These are phyloP conservation scores for Beauveria bassiana DNA, from an alignment of 2,329 filamentous ascomycete genomes.

Conservation along the genomic window DNA sequence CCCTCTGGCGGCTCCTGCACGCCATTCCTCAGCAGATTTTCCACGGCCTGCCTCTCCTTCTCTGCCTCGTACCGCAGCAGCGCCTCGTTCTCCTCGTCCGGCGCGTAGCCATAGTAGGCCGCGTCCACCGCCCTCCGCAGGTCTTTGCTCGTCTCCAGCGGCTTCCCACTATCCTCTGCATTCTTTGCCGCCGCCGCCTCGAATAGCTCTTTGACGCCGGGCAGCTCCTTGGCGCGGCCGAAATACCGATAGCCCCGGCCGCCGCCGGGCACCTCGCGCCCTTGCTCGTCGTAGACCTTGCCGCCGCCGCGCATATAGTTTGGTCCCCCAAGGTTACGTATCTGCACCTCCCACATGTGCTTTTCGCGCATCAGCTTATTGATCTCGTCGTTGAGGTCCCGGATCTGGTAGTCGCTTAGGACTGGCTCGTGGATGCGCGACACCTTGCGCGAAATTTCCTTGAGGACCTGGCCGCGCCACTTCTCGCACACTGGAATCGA, in stretches of 20 bases:
- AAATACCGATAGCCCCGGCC: slow-evolving; percentile 94
- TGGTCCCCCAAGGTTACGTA: slow-evolving; percentile 88
- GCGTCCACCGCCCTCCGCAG: slow-evolving; percentile 76
- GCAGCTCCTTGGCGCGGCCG: slow-evolving; percentile 79
- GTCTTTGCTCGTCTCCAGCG: slow-evolving; percentile 60
- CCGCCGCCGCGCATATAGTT: slow-evolving; percentile 82
- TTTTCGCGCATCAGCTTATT: slow-evolving; percentile 99
- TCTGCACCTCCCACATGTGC: slow-evolving; percentile 98
- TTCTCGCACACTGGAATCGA: slow-evolving; percentile 86
- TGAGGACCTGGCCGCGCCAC: slow-evolving; percentile 95
- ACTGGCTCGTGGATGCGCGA: slow-evolving; percentile 87
- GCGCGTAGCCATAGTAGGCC: slow-evolving; percentile 89
- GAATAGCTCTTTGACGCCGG: slow-evolving; percentile 94
- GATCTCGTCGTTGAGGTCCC: slow-evolving; percentile 98
- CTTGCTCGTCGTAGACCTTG: slow-evolving; percentile 66
- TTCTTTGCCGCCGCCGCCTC: slow-evolving; percentile 61
- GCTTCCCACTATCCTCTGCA: slow-evolving; percentile 45
- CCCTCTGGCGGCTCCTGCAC: slow-evolving; percentile 51
- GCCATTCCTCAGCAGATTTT: slow-evolving; percentile 55
- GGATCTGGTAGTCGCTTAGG: slow-evolving; percentile 93
- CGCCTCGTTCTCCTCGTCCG: slow-evolving; percentile 81
- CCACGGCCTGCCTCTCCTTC: slow-evolving; percentile 75
- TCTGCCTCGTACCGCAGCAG: slow-evolving; percentile 72
- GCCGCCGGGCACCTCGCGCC: slow-evolving; percentile 61
- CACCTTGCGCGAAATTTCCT: slow-evolving; percentile 95